A percentile compares a stretch with the other conserved stretches of the same genome.
phyloP scores from a whole-genome alignment of 2,329 filamentous ascomycete genomes.

The Pseudogymnoascus pannorum region DNA sequence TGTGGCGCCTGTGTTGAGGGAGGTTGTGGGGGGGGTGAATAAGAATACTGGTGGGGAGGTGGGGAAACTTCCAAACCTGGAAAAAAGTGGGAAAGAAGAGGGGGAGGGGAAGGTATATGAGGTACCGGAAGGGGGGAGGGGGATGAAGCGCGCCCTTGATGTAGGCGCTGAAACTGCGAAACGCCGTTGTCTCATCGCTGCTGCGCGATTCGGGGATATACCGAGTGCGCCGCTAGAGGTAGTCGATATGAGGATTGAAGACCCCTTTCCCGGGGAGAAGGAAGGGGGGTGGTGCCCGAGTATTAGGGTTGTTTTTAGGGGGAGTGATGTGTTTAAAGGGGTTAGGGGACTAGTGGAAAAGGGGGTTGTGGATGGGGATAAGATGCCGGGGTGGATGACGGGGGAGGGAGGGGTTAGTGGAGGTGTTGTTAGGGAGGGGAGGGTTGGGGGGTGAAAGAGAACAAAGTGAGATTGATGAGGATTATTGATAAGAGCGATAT shows the following conservation, averaged over 20 bases:
- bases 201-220: constrained; percentile 61
- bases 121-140: constrained; percentile 8
- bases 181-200: constrained; percentile 52
- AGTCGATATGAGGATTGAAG: constrained; percentile 52
- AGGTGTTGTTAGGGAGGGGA: constrained; percentile 37
- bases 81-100: constrained; percentile 15
- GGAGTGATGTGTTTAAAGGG: constrained; percentile 73
- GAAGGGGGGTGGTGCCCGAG: constrained; percentile 46
- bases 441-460: not conserved
- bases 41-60: constrained; percentile 26
- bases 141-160: constrained; percentile 16
- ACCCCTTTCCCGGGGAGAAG: constrained; percentile 42
- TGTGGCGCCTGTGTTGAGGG: constrained; percentile 33
- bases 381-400: constrained; percentile 86
- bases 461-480: not conserved
- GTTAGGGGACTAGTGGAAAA: constrained; percentile 70
- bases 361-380: constrained; percentile 66
- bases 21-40: constrained; percentile 11
- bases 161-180: constrained; percentile 40
- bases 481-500: not conserved
- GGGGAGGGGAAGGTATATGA: constrained; percentile 14
- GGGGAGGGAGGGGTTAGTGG: constrained; percentile 76
- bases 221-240: constrained; percentile 41
- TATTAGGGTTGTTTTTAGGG: constrained; percentile 62
- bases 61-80: constrained; percentile 22